phyloP scores from a whole-genome alignment of 345 rosid species.

The Brassica juncea region DNA sequence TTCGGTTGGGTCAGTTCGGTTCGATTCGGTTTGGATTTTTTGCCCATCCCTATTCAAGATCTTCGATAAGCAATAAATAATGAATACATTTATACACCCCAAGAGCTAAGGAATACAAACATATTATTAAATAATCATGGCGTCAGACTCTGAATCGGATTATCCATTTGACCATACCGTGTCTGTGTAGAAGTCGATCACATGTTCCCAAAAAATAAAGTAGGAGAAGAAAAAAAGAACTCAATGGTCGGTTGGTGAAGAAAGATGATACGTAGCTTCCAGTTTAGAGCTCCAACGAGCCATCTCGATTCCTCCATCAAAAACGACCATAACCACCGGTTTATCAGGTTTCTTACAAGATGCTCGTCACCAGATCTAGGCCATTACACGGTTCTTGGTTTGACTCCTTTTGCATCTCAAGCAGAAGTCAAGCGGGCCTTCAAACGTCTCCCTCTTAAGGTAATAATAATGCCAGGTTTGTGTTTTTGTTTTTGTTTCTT shows the following conservation, averaged over 20 bases:
- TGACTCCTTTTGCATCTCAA: constrained; percentile 39
- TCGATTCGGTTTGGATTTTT: too few relatives aligned
- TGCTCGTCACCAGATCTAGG: constrained; percentile 15
- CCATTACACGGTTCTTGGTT: constrained; percentile 40
- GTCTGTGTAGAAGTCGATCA: not conserved
- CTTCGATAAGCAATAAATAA: not conserved
- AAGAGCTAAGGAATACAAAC: not conserved
- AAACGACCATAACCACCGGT: not conserved
- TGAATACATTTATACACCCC: not conserved
- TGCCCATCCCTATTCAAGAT: not conserved
- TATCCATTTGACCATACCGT: constrained; percentile 35
- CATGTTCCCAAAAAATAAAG: constrained; percentile 3
- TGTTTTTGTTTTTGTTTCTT: not conserved
- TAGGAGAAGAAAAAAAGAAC: not conserved
- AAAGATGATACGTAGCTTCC: constrained; percentile 32
- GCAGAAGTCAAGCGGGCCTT: constrained; percentile 38
- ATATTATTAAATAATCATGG: not conserved
- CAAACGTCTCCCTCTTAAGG: constrained; percentile 45
- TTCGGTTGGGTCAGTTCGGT: too few relatives aligned
- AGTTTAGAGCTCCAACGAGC: constrained; percentile 34
- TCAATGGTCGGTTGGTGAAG: constrained; percentile 25
- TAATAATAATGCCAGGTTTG: not conserved
- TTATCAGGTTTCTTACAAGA: constrained; percentile 16
- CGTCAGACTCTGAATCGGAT: constrained; percentile 15
- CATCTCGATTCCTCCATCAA: constrained; percentile 16